Base-by-base conservation (phyloP, 169 alveolate genomes). In the Plasmodium gonderi region DNA sequence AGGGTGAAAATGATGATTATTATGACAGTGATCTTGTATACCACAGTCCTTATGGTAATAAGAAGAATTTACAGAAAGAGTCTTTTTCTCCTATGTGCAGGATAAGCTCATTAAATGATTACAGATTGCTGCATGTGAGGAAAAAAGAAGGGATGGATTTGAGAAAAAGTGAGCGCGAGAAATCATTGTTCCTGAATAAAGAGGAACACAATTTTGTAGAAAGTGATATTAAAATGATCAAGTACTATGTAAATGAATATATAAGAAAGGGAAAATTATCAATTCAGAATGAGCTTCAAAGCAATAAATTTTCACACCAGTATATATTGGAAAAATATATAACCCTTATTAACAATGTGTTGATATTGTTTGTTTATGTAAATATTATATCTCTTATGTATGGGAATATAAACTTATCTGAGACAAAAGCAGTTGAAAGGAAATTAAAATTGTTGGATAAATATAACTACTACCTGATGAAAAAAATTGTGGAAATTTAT, bases 141-240 rank as follows among this genome's bases (percentile, higher is more conserved):
- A 36, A 65, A 51, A 4, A 7, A 20, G 2, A 3, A 36, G 2
- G 3, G 14, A n/a, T 4, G 31, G 11, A 17, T 12, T 4, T 12
- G 2, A 45, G n/a, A 49, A 47, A 60, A 23, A n/a, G 5, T 40
- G 44, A 72, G 42, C 14, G 42, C 33, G 6, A 5, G 14, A n/a
- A 8, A 29, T 6, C 38, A 29, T 69, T 69, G 6, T 69, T n/a
- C 36, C n/a, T 60, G 72, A 72, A 26, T 77, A 74, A 60, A 20
- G 12, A 31, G 3, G 79, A 87, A 23, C 7, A 45, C 31, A 17
- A 11, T 0, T 87, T 75, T 67, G 6, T 54, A 17, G 79, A 12
- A 38, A 75, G 89, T 3, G 93, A 87, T 67, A 74, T 75, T 14
- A n/a, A 26, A 2, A 87, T 75, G 93, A 75, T 87, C 38, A 60